Evolutionary conservation across 371 early-diverging fungal genomes (phyloP).

Genomic region (Syncephalastrum contaminatum): DNA sequence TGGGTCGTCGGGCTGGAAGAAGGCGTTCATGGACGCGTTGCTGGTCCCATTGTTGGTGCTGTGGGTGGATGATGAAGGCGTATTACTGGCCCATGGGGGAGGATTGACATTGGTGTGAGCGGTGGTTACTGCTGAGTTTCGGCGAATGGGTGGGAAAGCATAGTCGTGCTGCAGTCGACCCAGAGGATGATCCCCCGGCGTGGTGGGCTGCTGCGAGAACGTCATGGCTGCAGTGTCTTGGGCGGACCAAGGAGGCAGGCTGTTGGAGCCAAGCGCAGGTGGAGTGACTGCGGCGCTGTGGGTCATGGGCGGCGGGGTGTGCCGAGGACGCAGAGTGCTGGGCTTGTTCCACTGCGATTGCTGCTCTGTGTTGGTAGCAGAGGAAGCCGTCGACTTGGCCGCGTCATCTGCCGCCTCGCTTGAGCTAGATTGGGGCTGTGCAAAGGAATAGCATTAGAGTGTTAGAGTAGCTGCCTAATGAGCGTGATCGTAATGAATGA

Average conservation of each 20-base stretch:
- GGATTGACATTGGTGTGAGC: constrained; percentile 7
- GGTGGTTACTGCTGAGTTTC: constrained; percentile 36
- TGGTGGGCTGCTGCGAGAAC: background rate
- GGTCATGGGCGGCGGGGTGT: too few species aligned
- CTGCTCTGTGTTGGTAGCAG: too few species aligned
- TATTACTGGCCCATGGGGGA: constrained; percentile 16
- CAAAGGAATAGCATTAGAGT: background rate
- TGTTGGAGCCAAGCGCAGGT: too few species aligned
- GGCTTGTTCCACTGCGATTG: too few species aligned
- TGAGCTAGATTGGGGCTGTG: too few species aligned
- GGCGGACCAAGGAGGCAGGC: too few species aligned
- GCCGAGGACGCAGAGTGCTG: too few species aligned
- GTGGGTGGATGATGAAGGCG: constrained; percentile 3
- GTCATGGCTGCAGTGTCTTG: too few species aligned
- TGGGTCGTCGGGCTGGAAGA: constrained; percentile 4
- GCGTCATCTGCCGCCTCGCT: too few species aligned
- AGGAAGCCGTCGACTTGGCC: too few species aligned
- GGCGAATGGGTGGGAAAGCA: constrained; percentile 34
- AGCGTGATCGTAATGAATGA: background rate
- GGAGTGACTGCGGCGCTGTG: too few species aligned
- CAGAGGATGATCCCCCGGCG: constrained; percentile 19
- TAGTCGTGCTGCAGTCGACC: constrained; percentile 26
- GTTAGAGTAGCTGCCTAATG: too few species aligned
- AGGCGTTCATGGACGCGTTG: constrained; percentile 3
- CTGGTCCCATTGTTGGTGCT: background rate